Evolutionary conservation across 2,329 filamentous ascomycete species (phyloP).

Genomic region (Pseudogymnoascus sp.): DNA sequence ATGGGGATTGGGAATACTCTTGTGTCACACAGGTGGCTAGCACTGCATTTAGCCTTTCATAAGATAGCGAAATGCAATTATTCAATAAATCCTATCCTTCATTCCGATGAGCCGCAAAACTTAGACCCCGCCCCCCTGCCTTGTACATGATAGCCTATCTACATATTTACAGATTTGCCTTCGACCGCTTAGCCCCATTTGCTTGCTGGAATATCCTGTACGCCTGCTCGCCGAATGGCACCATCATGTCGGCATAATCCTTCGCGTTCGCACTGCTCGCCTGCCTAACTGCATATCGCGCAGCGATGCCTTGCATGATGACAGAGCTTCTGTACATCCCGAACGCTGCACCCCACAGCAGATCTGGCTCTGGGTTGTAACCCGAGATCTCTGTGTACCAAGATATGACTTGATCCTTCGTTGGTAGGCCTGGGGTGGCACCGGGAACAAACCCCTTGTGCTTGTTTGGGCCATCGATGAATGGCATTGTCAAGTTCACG

Average conservation of each 20-base stretch:
- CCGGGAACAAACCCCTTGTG: conserved; percentile 33
- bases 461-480: conserved; percentile 31
- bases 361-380: conserved; percentile 60
- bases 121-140: neutral
- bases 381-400: conserved; percentile 64
- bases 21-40: neutral
- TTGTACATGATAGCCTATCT: neutral
- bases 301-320: conserved; percentile 83
- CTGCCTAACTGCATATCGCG: conserved; percentile 74
- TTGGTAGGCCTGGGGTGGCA: conserved; percentile 46
- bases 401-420: conserved; percentile 46
- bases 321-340: conserved; percentile 52
- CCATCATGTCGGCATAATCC: conserved; percentile 61
- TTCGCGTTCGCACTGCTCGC: conserved; percentile 79
- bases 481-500: conserved; percentile 62
- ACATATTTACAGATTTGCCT: conserved; percentile 35
- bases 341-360: conserved; percentile 55
- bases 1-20: neutral
- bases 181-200: conserved; percentile 29
- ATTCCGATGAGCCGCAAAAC: neutral
- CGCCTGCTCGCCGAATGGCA: conserved; percentile 66
- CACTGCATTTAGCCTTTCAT: neutral
- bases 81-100: neutral
- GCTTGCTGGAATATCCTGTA: conserved; percentile 62
- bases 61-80: neutral